These are phyloP conservation scores for Fusarium sp. DNA, from an alignment of 2,329 filamentous ascomycete species.

Conservation along the genomic window DNA sequence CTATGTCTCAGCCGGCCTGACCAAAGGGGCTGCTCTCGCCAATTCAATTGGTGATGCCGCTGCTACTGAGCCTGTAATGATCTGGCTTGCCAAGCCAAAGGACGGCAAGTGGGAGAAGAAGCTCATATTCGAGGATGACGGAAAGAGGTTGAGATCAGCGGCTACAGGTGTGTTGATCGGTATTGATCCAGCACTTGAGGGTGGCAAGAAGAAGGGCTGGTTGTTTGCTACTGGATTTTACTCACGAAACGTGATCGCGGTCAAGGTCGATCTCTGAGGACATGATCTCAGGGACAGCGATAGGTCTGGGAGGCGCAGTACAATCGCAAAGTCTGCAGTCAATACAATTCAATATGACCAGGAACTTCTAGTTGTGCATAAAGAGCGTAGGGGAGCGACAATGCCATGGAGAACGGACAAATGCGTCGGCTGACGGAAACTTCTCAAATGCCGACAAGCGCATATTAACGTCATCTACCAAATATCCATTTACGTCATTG, in stretches of 20 bases:
- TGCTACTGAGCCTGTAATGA: conserved; percentile 56
- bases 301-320: background rate
- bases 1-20: conserved; percentile 62
- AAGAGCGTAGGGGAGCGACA: too few species aligned
- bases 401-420: background rate
- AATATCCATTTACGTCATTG: background rate
- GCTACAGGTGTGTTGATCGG: conserved; percentile 65
- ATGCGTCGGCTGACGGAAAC: background rate
- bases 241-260: conserved; percentile 60
- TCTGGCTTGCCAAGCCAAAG: conserved; percentile 53
- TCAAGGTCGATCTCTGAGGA: conserved; percentile 60
- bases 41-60: conserved; percentile 46
- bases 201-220: conserved; percentile 62
- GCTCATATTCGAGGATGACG: conserved; percentile 69
- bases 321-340: too few species aligned
- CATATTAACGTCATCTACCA: background rate
- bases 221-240: conserved; percentile 68
- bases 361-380: too few species aligned
- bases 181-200: conserved; percentile 58
- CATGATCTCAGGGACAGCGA: too few species aligned
- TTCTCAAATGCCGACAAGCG: background rate
- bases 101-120: conserved; percentile 53
- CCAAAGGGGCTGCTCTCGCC: conserved; percentile 53
- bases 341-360: too few species aligned
- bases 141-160: conserved; percentile 58